Evolutionary conservation across 2,329 filamentous ascomycete species (phyloP).

Genomic region (Paecilomyces variotii): DNA sequence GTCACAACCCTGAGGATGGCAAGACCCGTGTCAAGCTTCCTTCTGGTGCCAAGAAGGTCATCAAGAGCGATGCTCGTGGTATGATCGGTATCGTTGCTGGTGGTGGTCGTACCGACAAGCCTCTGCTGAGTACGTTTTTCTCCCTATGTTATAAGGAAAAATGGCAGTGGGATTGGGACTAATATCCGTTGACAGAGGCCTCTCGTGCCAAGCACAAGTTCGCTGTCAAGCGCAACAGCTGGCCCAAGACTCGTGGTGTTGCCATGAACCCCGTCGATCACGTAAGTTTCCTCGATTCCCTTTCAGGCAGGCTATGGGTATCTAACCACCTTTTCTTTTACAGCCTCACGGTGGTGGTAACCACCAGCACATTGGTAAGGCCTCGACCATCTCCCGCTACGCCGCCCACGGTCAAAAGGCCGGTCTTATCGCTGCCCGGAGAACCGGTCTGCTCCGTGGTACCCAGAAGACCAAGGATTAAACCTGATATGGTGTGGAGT

Average conservation of each 20-base stretch:
- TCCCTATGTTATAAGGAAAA: neutral
- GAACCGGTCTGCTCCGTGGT: constrained; percentile 99
- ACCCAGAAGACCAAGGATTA: constrained; percentile 99
- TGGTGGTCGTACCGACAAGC: constrained; percentile 99
- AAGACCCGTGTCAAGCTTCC: constrained; percentile 99
- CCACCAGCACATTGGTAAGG: constrained; percentile 99
- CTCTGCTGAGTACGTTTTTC: constrained; percentile 66
- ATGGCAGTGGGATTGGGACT: constrained; percentile 23
- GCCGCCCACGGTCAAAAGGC: constrained; percentile 98
- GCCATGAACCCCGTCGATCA: constrained; percentile 99
- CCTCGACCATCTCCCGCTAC: constrained; percentile 98
- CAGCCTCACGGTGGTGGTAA: constrained; percentile 95
- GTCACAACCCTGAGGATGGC: constrained; percentile 97
- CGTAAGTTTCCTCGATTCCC: constrained; percentile 39
- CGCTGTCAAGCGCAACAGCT: constrained; percentile 99
- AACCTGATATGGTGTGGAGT: constrained; percentile 53
- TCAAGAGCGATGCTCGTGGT: constrained; percentile 83
- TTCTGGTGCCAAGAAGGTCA: constrained; percentile 97
- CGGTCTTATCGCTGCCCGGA: constrained; percentile 98
- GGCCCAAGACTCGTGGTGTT: constrained; percentile 99
- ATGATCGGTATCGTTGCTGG: constrained; percentile 99
- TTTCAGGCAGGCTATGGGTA: neutral
- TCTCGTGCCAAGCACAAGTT: constrained; percentile 99
- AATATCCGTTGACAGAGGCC: constrained; percentile 61
- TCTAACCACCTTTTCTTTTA: constrained; percentile 16